Percentiles rank a stretch among this genome's conserved stretches.
phyloP scores from a whole-genome alignment of 768 basidiomycete genomes.

The Termitomyces sp. region DNA sequence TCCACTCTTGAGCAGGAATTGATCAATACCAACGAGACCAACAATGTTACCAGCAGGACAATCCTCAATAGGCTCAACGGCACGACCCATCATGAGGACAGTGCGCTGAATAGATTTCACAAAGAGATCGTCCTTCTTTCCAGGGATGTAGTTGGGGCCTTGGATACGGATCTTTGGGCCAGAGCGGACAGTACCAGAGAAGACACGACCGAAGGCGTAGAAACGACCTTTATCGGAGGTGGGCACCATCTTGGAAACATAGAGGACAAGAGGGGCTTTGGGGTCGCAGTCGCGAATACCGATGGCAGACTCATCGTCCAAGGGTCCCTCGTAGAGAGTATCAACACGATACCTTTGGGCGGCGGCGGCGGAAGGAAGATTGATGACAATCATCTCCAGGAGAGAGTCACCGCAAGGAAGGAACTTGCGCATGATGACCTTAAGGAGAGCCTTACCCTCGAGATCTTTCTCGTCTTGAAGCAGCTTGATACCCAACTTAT shows the following conservation, averaged over 20 bases:
- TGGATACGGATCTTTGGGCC: slow-evolving; percentile 99
- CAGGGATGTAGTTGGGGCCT: slow-evolving; percentile 96
- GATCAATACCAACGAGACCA: slow-evolving; percentile 99
- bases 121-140: slow-evolving; percentile 97
- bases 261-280: slow-evolving; percentile 91
- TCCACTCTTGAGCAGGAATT: slow-evolving; percentile 99
- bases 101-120: slow-evolving; percentile 98
- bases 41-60: slow-evolving; percentile 98
- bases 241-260: slow-evolving; percentile 99
- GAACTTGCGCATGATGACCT: slow-evolving; percentile 99
- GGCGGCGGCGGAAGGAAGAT: slow-evolving; percentile 93
- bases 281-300: slow-evolving; percentile 98
- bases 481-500: slow-evolving; percentile 93
- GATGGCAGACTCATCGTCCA: slow-evolving; percentile 99
- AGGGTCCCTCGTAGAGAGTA: slow-evolving; percentile 98
- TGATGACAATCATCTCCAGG: slow-evolving; percentile 99
- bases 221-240: slow-evolving; percentile 99
- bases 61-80: slow-evolving; percentile 96
- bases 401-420: slow-evolving; percentile 96
- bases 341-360: slow-evolving; percentile 98
- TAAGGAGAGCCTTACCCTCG: slow-evolving; percentile 93
- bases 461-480: slow-evolving; percentile 82
- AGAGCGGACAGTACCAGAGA: slow-evolving; percentile 93
- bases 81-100: slow-evolving; percentile 99
- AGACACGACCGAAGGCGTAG: slow-evolving; percentile 99